These are phyloP conservation scores for Musa beccarii DNA, from an alignment of 176 grass and related monocot genomes.

Conservation along the genomic window DNA sequence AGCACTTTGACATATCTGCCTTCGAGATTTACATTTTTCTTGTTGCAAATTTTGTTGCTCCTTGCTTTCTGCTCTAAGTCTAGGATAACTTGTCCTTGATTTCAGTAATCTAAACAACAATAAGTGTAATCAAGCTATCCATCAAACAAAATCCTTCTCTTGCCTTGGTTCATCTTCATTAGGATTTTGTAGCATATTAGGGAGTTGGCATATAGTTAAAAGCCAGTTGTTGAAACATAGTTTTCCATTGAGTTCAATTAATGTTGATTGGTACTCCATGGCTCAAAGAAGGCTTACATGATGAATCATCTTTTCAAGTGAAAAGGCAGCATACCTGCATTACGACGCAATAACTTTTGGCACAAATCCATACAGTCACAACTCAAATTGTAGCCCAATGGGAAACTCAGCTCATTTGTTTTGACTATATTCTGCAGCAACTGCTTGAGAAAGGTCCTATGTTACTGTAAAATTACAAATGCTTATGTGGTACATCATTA, in stretches of 20 bases:
- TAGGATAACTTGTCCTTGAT: neutral
- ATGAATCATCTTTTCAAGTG: neutral
- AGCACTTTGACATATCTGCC: neutral
- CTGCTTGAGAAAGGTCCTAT: conserved; percentile 30
- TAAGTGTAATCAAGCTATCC: neutral
- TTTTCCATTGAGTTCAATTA: neutral
- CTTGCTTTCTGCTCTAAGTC: neutral
- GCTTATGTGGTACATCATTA: neutral
- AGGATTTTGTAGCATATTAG: neutral
- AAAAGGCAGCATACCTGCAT: conserved; percentile 47
- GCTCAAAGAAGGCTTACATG: neutral
- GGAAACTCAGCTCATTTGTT: conserved; percentile 55
- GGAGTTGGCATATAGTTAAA: neutral
- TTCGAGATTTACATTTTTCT: neutral
- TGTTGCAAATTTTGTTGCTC: too few relatives aligned
- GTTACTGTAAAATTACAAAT: conserved; percentile 9
- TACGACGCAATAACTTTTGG: conserved; percentile 71
- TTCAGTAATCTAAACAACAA: neutral
- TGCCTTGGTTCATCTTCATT: neutral
- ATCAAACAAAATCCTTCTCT: neutral
- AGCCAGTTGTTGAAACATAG: neutral
- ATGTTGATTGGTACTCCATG: neutral
- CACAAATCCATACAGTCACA: conserved; percentile 77
- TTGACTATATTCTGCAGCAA: conserved; percentile 71
- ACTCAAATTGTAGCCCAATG: conserved; percentile 52